Percentiles rank a stretch among this genome's conserved stretches.
Evolutionary conservation across 2,329 filamentous ascomycete genomes (phyloP).

Genomic region (Sporothrix curviconia): DNA sequence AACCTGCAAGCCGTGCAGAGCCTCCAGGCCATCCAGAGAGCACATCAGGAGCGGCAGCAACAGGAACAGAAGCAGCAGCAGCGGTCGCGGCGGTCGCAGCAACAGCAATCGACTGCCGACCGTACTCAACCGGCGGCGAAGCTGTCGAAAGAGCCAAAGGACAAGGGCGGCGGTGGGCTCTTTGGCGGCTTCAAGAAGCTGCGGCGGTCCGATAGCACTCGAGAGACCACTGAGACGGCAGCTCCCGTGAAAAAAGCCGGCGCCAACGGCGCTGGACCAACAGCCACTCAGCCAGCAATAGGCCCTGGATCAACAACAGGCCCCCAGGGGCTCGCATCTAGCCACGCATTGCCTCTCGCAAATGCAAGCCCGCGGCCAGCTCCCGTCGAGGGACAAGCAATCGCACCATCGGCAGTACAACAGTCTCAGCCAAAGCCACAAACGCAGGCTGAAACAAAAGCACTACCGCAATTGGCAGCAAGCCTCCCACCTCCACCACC

Average conservation of each 20-base stretch:
- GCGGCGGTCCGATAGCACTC: conserved; percentile 4
- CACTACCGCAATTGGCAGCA: background rate
- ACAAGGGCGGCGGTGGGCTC: background rate
- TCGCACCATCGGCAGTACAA: too few species aligned
- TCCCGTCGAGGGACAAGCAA: too few species aligned
- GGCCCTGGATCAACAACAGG: too few species aligned
- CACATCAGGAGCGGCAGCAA: background rate
- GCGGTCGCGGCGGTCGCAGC: too few species aligned
- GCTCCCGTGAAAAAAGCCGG: background rate
- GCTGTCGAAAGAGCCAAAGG: background rate
- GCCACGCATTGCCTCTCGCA: too few species aligned
- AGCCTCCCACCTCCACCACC: background rate
- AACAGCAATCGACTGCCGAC: background rate
- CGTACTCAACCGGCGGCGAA: background rate
- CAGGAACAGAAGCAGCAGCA: background rate
- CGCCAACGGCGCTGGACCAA: background rate
- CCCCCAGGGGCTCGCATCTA: too few species aligned
- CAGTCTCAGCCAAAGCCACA: background rate
- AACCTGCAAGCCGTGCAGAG: background rate
- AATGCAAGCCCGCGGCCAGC: too few species aligned
- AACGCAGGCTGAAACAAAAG: background rate
- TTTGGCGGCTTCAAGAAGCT: conserved; percentile 8
- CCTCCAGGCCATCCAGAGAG: background rate
- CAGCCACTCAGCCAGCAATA: background rate
- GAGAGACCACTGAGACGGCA: background rate